Base-by-base conservation (phyloP, 2,329 filamentous ascomycete species). In the Aspergillus uvarum region DNA sequence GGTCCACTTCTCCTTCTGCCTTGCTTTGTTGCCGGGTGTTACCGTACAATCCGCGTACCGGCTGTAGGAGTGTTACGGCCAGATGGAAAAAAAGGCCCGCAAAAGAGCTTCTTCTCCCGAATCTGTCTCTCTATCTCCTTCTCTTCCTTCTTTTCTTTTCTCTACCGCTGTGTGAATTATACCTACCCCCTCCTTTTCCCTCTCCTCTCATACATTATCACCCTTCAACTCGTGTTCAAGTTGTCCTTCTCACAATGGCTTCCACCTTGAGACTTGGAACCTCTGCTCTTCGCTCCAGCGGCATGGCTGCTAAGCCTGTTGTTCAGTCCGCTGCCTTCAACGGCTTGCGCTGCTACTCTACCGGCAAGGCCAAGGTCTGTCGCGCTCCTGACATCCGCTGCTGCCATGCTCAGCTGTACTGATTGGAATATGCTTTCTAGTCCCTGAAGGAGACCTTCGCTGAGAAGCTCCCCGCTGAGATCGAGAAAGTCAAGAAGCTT, bases 401-500 rank as follows among this genome's bases (percentile, higher is more conserved):
- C 59, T 65, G 54, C 63, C 63, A 54, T 42, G 57, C 14, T 54
- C 38, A 44, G 31, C 47, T 38, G 16, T 55, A 48, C 44, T 48
- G 50, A 61, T 59, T 67, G 69, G 65, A 77, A 73, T 72, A 62
- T n/a, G 21, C 54, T 29, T 51, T 62, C 58, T 71, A 99, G 95
- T 92, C 92, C 71, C 83, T 99, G 77, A 99, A 99, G 86, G 95
- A 99, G 80, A 94, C 92, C 77, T 98, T 99, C 80, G 94, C 94
- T 77, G 93, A 95, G 80, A 89, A 94, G 76, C 85, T 99, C 65
- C 95, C 95, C 72, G 92, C 89, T 79, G 96, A 98, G 87, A 89
- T 97, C 77, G 95, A 99, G 83, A 91, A 98, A 87, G 92, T 99
- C 85, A 99, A 99, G 91, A 88, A 92, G 80, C 89, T 99, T 75